Base-by-base conservation (phyloP, 2,329 filamentous ascomycete genomes). In the Didymosphaeria variabile region DNA sequence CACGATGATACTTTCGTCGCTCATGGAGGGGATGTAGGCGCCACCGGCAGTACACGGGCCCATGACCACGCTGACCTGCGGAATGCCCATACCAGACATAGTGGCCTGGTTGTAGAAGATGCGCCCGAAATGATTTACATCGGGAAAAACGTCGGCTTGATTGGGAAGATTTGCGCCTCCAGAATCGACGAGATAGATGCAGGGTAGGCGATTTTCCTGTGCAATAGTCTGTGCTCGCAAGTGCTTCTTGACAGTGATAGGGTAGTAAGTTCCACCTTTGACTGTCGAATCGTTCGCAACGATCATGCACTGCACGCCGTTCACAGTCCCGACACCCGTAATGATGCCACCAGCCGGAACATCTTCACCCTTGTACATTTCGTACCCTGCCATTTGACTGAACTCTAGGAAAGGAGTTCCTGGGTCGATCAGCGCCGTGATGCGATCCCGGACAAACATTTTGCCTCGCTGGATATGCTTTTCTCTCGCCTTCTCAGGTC, bases 61-160 rank as follows among this genome's bases (percentile, higher is more conserved):
- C 94, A 99, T 97, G 50, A 99, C 94, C 2, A 97, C 93, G 10
- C 92, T 90, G 69, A 99, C 91, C 75, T 98, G 94, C 1, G 94
- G 94, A 63, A 98, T 97, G 5, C 93, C 93, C 67, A 90, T 82
- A 1, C 91, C 87, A 68, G 91, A 95, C 93, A 98, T 97, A 72
- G 92, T 86, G 2, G 95, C 94, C 80, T 99, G 94, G 81, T 99
- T 97, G 85, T 91, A 99, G 84, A 99, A 99, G 76, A 98, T 97
- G 67, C 94, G 92, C 38, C 94, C 93, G 75, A 99, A 98, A 79
- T 98, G 94, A 57, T 97, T 93, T 67, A 90, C 86, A 78, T 98
- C 94, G 1, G 94, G 95, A 78, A 99, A 98, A 59, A 98, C 94
- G 75, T 97, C 92, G 40, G 94, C 91, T 80, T 99, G 94, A 73